phyloP scores from a whole-genome alignment of 306 rosid genomes.

The Prosopis cineraria region DNA sequence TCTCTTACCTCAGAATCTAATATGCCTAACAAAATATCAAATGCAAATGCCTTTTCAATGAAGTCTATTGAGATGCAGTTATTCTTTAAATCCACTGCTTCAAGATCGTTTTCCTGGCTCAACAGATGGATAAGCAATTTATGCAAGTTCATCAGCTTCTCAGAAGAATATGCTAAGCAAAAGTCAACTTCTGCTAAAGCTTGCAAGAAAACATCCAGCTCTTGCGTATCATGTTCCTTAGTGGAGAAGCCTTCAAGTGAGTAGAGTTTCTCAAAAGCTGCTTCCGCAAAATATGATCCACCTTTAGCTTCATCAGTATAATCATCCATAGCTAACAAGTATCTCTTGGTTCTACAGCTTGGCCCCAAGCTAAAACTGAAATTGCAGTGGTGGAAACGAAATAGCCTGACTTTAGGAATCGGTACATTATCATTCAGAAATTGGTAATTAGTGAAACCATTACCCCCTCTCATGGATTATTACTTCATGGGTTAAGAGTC shows the following conservation, averaged over 20 bases:
- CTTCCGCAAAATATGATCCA: constrained; percentile 37
- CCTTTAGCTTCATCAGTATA: constrained; percentile 40
- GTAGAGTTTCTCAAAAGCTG: constrained; percentile 39
- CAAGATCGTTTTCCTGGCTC: constrained; percentile 77
- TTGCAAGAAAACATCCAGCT: constrained; percentile 57
- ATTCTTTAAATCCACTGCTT: constrained; percentile 51
- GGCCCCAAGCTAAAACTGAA: constrained; percentile 29
- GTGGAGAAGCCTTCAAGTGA: constrained; percentile 44
- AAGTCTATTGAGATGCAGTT: constrained; percentile 44
- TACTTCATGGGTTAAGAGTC: not conserved
- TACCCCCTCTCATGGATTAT: not conserved
- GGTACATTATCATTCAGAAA: not conserved
- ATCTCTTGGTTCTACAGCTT: constrained; percentile 39
- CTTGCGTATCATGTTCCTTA: constrained; percentile 50
- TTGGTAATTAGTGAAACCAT: constrained; percentile 1
- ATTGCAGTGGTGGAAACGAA: constrained; percentile 13
- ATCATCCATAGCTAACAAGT: constrained; percentile 53
- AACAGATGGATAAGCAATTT: constrained; percentile 65
- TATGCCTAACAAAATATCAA: constrained; percentile 73
- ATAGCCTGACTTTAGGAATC: constrained; percentile 3
- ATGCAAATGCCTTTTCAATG: constrained; percentile 62
- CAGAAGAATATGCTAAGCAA: constrained; percentile 79
- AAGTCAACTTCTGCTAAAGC: constrained; percentile 69
- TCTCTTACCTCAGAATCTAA: constrained; percentile 88
- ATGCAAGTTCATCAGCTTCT: constrained; percentile 80